Evolutionary conservation across 495 filamentous ascomycete genomes (phyloP), one percentile per base, ranked within the genome.

Genomic region (Neurospora discreta): DNA sequence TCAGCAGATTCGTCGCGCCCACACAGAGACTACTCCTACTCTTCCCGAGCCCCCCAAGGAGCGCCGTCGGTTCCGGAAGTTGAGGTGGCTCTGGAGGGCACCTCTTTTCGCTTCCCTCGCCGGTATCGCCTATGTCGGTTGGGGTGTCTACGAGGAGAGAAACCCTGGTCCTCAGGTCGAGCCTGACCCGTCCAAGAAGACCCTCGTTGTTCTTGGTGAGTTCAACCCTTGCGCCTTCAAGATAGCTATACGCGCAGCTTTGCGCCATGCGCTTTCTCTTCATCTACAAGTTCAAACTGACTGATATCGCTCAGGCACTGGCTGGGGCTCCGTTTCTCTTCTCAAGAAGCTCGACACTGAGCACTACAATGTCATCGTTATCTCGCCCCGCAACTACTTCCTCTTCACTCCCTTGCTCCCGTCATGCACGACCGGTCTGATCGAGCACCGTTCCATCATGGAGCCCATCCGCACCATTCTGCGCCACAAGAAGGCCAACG

Each of bases 381-480:
- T 93, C 81, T 98, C 95, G 52, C 95, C 95, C 71, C 93, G 95
- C 76, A 98, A 98, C 84, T 99, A 95, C 88, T 99, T 99, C 90
- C 91, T 99, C 72, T 99, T 98, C 87, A 99, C 96, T 20, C 95
- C 95, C 52, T 89, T 99, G 65, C 88, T 99, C 52, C 95, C 95
- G 69, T 97, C 93, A 79, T 98, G 96, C 83, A 98, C 95, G 33
- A 97, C 93, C 69, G 95, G 96, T 80, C 90, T 92, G 75, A 95
- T 99, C 78, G 96, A 99, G 85, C 96, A 98, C 85, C 93, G 96
- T 78, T 97, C 93, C 74, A 98, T 99, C 81, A 98, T 99, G 94
- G 95, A 99, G 85, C 95, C 95, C 38, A 89, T 99, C 73, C 91
- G 95, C 73, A 95, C 95, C 80, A 95, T 99, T 80, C 85, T 96